Percentiles rank a stretch among this genome's conserved stretches.
phyloP scores from a whole-genome alignment of 2,329 filamentous ascomycete genomes.

The Aspergillus fumigatus region DNA sequence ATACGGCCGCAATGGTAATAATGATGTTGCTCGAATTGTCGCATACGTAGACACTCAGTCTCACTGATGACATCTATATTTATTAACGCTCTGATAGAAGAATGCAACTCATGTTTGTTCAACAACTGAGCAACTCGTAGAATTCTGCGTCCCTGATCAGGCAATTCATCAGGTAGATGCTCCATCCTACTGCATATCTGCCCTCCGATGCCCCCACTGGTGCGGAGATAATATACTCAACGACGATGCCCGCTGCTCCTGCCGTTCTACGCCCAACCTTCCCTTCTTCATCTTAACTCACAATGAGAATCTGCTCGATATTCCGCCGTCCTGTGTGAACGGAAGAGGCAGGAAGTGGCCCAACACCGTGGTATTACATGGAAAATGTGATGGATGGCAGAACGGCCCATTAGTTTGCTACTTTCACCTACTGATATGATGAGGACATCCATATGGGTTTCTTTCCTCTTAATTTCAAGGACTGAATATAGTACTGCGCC shows the following conservation, averaged over 20 bases:
- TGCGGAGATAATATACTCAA: conserved; percentile 14
- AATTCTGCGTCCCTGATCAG: not conserved
- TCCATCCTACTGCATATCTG: not conserved
- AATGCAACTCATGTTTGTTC: too few relatives aligned
- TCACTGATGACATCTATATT: too few relatives aligned
- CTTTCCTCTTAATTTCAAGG: not conserved
- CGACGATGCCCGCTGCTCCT: not conserved
- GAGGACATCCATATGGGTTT: not conserved
- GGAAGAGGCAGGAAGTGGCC: not conserved
- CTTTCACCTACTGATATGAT: not conserved
- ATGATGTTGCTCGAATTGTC: not conserved
- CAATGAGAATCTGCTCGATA: not conserved
- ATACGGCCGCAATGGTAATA: not conserved
- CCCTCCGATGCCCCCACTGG: conserved; percentile 15
- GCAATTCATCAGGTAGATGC: not conserved
- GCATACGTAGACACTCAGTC: not conserved
- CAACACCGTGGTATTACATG: not conserved
- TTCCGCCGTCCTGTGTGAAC: not conserved
- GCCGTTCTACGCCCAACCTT: not conserved
- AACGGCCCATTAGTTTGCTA: not conserved
- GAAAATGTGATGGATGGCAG: too few relatives aligned
- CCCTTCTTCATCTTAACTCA: not conserved
- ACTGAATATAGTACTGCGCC: not conserved
- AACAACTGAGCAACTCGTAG: not conserved
- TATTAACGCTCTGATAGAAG: too few relatives aligned